These are phyloP conservation scores for Xanthoconium separans DNA, from an alignment of 1,284 basidiomycete species.

Conservation along the genomic window DNA sequence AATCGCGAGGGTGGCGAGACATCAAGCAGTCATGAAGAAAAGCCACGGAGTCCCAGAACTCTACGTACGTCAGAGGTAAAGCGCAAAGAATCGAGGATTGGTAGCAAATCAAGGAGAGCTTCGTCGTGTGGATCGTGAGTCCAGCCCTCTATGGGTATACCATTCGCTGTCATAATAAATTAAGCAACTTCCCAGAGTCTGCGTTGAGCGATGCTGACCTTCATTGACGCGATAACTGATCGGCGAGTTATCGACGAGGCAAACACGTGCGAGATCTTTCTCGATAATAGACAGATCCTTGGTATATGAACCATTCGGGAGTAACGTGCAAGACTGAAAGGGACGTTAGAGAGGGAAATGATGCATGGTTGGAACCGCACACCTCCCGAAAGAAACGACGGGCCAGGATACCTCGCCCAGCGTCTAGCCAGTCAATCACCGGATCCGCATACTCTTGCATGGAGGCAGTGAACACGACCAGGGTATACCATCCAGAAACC, in stretches of 20 bases:
- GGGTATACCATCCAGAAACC: constrained; percentile 98
- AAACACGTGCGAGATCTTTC: constrained; percentile 85
- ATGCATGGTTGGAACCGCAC: constrained; percentile 29
- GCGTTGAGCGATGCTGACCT: constrained; percentile 52
- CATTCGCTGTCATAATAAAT: constrained; percentile 68
- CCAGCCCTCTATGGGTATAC: constrained; percentile 99
- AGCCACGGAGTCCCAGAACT: constrained; percentile 82
- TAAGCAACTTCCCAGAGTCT: constrained; percentile 4
- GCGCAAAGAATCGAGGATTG: constrained; percentile 91
- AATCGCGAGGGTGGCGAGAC: constrained; percentile 7
- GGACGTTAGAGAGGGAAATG: not conserved
- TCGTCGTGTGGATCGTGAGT: constrained; percentile 97
- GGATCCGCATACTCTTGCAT: constrained; percentile 99
- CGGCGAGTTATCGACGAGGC: constrained; percentile 96
- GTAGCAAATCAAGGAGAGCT: constrained; percentile 92
- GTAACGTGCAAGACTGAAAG: constrained; percentile 82
- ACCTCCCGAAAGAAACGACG: constrained; percentile 93
- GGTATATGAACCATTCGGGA: constrained; percentile 90
- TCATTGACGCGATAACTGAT: constrained; percentile 91
- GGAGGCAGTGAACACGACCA: constrained; percentile 98
- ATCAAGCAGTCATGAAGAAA: constrained; percentile 34
- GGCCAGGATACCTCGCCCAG: constrained; percentile 86
- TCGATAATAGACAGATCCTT: constrained; percentile 92
- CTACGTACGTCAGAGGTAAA: constrained; percentile 96
- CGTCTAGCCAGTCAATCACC: constrained; percentile 99